Percentiles rank a stretch among this genome's conserved stretches.
Conservation (phyloP, 495 filamentous ascomycete genomes). For the Daldinia loculata region DNA sequence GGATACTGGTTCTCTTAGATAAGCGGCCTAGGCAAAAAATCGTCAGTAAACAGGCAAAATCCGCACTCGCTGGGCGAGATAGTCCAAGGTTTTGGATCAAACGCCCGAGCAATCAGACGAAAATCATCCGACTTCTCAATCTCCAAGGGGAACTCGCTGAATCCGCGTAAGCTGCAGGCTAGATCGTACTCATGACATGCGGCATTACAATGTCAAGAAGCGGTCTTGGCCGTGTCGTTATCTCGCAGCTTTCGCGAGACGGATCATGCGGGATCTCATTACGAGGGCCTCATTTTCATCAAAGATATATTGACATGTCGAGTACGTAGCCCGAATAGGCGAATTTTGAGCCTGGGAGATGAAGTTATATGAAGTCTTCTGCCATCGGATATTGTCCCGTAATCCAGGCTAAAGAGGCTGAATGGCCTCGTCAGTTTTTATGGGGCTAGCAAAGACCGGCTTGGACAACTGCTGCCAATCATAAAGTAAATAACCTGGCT, state of each 20-base stretch:
- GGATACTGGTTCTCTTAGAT: conserved; percentile 5
- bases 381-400: conserved; percentile 42
- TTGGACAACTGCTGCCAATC: conserved; percentile 32
- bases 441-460: conserved; percentile 30
- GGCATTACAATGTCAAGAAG: conserved; percentile 3
- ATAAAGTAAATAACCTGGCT: conserved; percentile 4
- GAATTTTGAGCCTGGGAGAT: conserved; percentile 39
- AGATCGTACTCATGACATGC: conserved; percentile 2
- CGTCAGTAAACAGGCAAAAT: conserved; percentile 11
- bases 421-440: conserved; percentile 39
- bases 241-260: conserved; percentile 26
- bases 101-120: conserved; percentile 9
- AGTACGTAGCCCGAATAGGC: conserved; percentile 16
- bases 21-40: conserved; percentile 14
- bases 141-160: not conserved
- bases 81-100: conserved; percentile 16
- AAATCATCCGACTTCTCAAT: not conserved
- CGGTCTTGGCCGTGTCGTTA: conserved; percentile 31
- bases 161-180: conserved; percentile 1
- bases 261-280: conserved; percentile 28
- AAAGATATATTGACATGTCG: conserved; percentile 34
- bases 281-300: conserved; percentile 31
- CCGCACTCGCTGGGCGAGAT: not conserved
- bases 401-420: conserved; percentile 46
- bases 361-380: conserved; percentile 45